These are phyloP conservation scores for Nannizzia gypsea DNA, from an alignment of 2,329 filamentous ascomycete genomes.

Conservation along the genomic window DNA sequence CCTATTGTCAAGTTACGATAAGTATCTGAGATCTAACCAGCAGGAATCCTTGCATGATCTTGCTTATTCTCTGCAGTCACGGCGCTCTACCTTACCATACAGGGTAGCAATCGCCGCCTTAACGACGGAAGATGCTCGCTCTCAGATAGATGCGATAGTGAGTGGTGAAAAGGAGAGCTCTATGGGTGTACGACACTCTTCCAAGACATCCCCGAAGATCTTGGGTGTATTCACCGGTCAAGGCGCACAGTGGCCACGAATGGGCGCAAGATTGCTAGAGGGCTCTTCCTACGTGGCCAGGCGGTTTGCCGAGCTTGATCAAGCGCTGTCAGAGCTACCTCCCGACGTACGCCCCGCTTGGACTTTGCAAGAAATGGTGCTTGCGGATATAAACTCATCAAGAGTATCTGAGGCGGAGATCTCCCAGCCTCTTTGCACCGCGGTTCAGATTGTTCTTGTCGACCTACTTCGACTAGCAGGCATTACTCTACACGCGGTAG, in stretches of 20 bases:
- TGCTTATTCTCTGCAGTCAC: too few species aligned
- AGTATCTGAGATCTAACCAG: too few species aligned
- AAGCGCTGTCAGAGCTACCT: constrained; percentile 7
- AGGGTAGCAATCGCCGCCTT: too few species aligned
- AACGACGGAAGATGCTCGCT: too few species aligned
- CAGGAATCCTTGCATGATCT: too few species aligned
- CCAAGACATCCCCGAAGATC: not conserved
- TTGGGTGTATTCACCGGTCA: constrained; percentile 16
- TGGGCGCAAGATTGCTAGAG: constrained; percentile 14
- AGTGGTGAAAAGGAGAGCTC: too few species aligned
- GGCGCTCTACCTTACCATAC: too few species aligned
- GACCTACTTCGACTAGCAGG: constrained; percentile 16
- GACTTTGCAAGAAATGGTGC: constrained; percentile 31
- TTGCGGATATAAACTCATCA: not conserved
- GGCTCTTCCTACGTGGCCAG: constrained; percentile 9
- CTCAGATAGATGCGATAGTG: too few species aligned
- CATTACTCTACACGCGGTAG: constrained; percentile 25
- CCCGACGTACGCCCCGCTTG: constrained; percentile 3
- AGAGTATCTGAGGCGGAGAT: constrained; percentile 1
- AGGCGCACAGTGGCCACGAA: constrained; percentile 15
- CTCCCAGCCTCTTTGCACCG: constrained; percentile 16
- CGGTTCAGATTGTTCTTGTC: constrained; percentile 13
- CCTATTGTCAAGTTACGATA: too few species aligned
- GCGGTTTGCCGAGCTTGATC: constrained; percentile 7
- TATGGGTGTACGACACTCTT: too few species aligned